phyloP scores from a whole-genome alignment of 192 early-diverging fungal species.

The Kappamyces sp. region DNA sequence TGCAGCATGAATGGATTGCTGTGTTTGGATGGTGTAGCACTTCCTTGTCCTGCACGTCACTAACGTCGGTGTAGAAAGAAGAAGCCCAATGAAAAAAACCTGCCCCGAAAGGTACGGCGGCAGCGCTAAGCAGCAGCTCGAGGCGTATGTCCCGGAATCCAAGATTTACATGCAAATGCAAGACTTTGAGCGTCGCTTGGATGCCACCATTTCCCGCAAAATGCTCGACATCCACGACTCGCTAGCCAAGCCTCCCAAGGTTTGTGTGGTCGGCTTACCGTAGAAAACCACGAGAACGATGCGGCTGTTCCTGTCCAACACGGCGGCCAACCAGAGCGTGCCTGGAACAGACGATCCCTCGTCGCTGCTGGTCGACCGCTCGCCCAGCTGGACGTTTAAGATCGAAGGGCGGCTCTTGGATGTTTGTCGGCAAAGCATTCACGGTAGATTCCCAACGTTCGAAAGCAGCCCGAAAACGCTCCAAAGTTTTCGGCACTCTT shows the following conservation, averaged over 20 bases:
- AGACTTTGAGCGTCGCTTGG: constrained; percentile 81
- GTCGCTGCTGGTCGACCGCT: constrained; percentile 37
- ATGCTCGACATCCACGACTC: constrained; percentile 77
- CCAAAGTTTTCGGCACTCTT: constrained; percentile 85
- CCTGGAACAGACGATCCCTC: constrained; percentile 35
- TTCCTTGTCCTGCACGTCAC: neutral
- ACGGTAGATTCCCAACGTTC: constrained; percentile 40
- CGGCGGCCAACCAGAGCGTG: constrained; percentile 67
- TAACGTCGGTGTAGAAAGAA: constrained; percentile 24
- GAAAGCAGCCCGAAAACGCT: constrained; percentile 46
- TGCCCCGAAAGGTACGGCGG: constrained; percentile 28
- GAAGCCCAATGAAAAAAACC: constrained; percentile 26
- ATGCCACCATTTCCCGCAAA: constrained; percentile 86
- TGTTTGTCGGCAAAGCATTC: constrained; percentile 27
- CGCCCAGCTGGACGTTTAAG: constrained; percentile 85
- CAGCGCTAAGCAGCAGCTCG: constrained; percentile 55
- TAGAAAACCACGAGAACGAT: constrained; percentile 67
- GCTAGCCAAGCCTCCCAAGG: constrained; percentile 10
- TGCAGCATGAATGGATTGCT: too few relatives aligned
- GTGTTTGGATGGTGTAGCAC: too few relatives aligned
- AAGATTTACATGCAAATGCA: constrained; percentile 77
- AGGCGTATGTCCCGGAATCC: constrained; percentile 87
- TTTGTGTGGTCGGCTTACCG: neutral
- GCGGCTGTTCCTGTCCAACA: constrained; percentile 89
- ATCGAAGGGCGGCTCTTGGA: constrained; percentile 88